Base-by-base conservation (phyloP, 805 yeast species). In the Cyberlindnera misumaiensis region DNA sequence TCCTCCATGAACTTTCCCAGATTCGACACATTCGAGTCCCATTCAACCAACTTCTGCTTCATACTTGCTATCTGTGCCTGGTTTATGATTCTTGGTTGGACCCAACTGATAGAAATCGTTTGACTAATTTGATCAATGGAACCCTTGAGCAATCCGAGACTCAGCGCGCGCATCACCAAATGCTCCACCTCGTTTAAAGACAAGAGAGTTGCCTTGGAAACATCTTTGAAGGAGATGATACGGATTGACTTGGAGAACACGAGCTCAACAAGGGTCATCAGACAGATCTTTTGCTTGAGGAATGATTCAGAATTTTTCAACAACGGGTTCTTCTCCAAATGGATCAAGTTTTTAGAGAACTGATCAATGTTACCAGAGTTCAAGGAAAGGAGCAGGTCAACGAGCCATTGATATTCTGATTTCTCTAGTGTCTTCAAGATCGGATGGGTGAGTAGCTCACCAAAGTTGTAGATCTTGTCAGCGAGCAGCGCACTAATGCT, bases 51-150 rank as follows among this genome's bases (percentile, higher is more conserved):
- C 52, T 84, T 83, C 37, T 71, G 69, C 47, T 78, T 77, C 83
- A 93, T 86, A 32, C 71, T 70, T 41, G 70, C 73, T 42, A 90
- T 83, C 68, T 93, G 98, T 32, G 75, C 75, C 46, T 68, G 70
- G 54, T 86, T 86, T 72, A 93, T 81, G 39, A 88, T 85, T 54
- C 97, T 74, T 42, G 98, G 97, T 68, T 93, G 97, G 45, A 90
- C 81, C 98, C 98, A 93, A 20, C 83, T 78, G 34, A 93, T 79
- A 26, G 82, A 78, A 40, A 93, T 83, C 11, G 81, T 66, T 59
- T 81, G 76, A 35, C 76, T 75, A 31, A 88, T 85, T 65, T 93
- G 95, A 59, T 93, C 95, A 51, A 93, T 90, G 36, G 75, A 70
- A n/a, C 98, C 98, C 60, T 78, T 77, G 54, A 93, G 72, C 48